These are phyloP conservation scores for Arthrobotrys iridis DNA, from an alignment of 2,329 filamentous ascomycete genomes.

Conservation along the genomic window DNA sequence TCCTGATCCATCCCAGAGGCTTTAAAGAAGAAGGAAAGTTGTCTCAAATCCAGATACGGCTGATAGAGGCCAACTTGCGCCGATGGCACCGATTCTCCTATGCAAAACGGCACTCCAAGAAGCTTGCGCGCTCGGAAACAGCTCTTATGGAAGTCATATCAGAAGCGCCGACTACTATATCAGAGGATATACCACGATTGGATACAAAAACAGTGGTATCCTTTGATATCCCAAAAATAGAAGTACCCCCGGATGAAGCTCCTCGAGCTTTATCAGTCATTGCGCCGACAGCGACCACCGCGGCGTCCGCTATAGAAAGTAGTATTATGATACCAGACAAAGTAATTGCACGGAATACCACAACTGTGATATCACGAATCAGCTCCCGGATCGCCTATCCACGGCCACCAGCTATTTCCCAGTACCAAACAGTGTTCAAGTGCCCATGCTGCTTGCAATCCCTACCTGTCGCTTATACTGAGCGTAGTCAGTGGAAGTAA, in stretches of 20 bases:
- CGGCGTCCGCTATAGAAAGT: constrained; percentile 1
- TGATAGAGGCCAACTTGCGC: constrained; percentile 29
- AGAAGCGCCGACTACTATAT: neutral
- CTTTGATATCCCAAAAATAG: neutral
- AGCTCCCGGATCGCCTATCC: constrained; percentile 1
- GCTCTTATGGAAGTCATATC: neutral
- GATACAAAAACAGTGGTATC: neutral
- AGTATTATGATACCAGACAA: constrained; percentile 6
- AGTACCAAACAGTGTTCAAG: neutral
- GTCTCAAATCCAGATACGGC: constrained; percentile 10
- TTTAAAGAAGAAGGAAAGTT: constrained; percentile 17
- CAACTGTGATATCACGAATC: neutral
- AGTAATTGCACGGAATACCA: neutral
- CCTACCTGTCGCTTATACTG: neutral
- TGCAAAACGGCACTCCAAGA: constrained; percentile 27
- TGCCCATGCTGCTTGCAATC: constrained; percentile 15
- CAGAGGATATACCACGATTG: neutral
- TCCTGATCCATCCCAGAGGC: constrained; percentile 16
- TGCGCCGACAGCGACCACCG: constrained; percentile 1
- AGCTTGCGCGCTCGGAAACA: constrained; percentile 17
- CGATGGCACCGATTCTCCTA: constrained; percentile 32
- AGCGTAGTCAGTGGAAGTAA: constrained; percentile 23
- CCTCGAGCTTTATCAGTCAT: neutral
- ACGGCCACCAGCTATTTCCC: neutral
- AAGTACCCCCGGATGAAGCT: neutral